A percentile compares a stretch with the other conserved stretches of the same genome.
Evolutionary conservation across 1,139 yeast genomes (phyloP).

Genomic region (Protomyces gravidus): DNA sequence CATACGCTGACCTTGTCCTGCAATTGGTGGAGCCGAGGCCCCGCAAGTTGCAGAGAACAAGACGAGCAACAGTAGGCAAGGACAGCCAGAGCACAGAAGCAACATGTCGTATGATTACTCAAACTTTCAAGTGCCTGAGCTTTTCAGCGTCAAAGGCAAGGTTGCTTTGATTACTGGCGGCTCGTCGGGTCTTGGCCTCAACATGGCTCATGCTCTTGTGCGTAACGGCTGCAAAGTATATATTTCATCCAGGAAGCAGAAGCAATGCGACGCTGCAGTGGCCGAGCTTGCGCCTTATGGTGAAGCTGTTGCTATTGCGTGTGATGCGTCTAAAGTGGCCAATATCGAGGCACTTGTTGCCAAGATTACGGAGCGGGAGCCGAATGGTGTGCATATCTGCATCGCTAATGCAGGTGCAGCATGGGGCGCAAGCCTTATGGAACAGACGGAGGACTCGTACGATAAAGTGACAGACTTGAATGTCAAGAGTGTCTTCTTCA

Average conservation of each 20-base stretch:
- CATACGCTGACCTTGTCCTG: too few relatives aligned
- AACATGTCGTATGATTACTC: neutral
- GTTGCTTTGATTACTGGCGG: constrained; percentile 75
- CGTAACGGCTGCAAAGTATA: constrained; percentile 63
- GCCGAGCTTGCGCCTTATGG: constrained; percentile 48
- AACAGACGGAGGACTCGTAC: constrained; percentile 60
- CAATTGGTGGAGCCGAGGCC: too few relatives aligned
- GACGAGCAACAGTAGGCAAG: neutral
- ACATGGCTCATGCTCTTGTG: constrained; percentile 62
- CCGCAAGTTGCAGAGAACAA: too few relatives aligned
- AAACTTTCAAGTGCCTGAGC: constrained; percentile 33
- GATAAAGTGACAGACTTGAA: constrained; percentile 57
- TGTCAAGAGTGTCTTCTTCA: constrained; percentile 65
- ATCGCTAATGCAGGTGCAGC: constrained; percentile 79
- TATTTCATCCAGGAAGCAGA: constrained; percentile 61
- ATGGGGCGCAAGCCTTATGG: constrained; percentile 69
- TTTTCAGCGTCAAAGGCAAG: constrained; percentile 53
- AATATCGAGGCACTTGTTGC: constrained; percentile 51
- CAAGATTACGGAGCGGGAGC: constrained; percentile 45
- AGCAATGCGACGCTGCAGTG: constrained; percentile 62
- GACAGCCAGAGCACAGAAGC: neutral
- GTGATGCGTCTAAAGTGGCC: constrained; percentile 54
- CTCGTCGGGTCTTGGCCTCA: constrained; percentile 67
- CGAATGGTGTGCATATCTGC: constrained; percentile 60
- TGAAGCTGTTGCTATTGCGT: constrained; percentile 52